Conservation (phyloP, 2,329 filamentous ascomycete genomes). For the Hymenoscyphus scutula region DNA sequence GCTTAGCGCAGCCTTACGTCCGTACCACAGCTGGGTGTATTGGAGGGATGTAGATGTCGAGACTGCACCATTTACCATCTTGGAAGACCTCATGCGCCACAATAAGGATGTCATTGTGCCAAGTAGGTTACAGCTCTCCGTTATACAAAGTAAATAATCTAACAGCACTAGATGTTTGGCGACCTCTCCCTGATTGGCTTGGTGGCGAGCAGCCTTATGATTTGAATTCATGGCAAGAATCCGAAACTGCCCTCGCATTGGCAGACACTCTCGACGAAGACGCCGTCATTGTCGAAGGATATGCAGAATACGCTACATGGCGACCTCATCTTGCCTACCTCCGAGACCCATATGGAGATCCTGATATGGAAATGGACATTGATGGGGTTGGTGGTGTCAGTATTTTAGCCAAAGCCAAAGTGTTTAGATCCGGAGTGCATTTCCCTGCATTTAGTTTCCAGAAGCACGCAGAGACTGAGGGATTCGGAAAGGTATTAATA, state of each 20-base stretch:
- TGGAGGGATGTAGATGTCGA: constrained; percentile 99
- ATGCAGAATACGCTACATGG: constrained; percentile 98
- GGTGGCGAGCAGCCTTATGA: constrained; percentile 98
- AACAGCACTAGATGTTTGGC: constrained; percentile 77
- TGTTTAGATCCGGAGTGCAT: constrained; percentile 92
- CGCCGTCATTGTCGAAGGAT: constrained; percentile 97
- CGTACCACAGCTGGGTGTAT: constrained; percentile 98
- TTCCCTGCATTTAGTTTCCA: constrained; percentile 99
- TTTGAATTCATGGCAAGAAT: constrained; percentile 98
- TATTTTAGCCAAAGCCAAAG: constrained; percentile 92
- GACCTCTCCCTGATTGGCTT: constrained; percentile 97
- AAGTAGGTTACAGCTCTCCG: constrained; percentile 60
- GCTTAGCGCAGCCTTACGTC: constrained; percentile 84
- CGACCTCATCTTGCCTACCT: constrained; percentile 94
- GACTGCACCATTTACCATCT: constrained; percentile 92
- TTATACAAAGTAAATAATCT: background rate
- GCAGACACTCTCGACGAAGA: constrained; percentile 96
- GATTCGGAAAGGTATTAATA: constrained; percentile 82
- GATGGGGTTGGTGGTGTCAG: constrained; percentile 97
- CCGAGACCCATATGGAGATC: constrained; percentile 93
- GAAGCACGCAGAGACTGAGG: constrained; percentile 97
- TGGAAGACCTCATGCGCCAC: constrained; percentile 97
- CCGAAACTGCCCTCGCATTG: constrained; percentile 88
- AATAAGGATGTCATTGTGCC: constrained; percentile 99
- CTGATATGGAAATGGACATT: constrained; percentile 99